Evolutionary conservation across 441 rosid species (phyloP).

Genomic region (Arabidopsis hybrid): DNA sequence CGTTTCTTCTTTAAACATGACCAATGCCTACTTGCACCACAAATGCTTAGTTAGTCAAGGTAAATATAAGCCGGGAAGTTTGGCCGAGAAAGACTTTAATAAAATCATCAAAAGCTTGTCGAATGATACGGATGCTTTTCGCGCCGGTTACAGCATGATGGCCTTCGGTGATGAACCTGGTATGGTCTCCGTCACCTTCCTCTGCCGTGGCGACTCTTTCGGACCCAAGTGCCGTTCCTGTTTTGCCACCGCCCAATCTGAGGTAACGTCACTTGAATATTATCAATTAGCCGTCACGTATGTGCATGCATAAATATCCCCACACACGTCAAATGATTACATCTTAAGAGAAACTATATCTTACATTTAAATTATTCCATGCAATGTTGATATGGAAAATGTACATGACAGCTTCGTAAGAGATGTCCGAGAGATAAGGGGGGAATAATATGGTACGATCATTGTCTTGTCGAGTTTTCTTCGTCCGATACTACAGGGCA

Average conservation of each 20-base stretch:
- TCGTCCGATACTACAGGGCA: neutral
- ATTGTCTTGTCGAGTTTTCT: neutral
- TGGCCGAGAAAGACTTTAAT: neutral
- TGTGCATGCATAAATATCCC: no score
- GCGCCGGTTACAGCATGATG: neutral
- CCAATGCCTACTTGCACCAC: slow-evolving; percentile 43
- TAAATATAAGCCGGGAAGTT: slow-evolving; percentile 49
- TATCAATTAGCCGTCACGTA: neutral
- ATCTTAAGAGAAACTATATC: neutral
- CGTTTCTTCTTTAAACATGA: neutral
- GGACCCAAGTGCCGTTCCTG: neutral
- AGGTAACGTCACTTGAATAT: neutral
- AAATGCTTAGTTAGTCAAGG: slow-evolving; percentile 52
- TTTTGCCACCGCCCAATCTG: neutral
- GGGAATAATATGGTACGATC: slow-evolving; percentile 61
- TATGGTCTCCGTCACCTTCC: neutral
- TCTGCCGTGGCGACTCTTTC: neutral
- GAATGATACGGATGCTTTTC: neutral
- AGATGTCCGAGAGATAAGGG: slow-evolving; percentile 59
- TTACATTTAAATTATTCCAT: neutral
- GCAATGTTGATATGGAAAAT: neutral
- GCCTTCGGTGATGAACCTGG: neutral
- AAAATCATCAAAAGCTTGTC: neutral
- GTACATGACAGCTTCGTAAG: slow-evolving; percentile 34
- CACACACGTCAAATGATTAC: no score